Evolutionary conservation across 2,329 filamentous ascomycete genomes (phyloP).

Genomic region (Neonectria sp.): DNA sequence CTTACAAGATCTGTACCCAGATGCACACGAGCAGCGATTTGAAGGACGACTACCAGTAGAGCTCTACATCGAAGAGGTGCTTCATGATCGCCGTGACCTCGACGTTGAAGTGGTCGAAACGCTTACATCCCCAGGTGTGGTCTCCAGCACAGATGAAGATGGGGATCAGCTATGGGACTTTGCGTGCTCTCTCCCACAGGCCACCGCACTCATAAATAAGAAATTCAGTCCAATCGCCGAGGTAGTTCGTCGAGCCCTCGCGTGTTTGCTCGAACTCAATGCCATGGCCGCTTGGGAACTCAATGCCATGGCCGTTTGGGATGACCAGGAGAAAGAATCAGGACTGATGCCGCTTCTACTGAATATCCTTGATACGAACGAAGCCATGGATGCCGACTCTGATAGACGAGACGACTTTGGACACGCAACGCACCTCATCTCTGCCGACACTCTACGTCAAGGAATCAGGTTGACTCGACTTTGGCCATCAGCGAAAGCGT

Average conservation of each 20-base stretch:
- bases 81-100: neutral
- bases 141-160: too few species aligned
- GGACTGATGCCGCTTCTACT: neutral
- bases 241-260: neutral
- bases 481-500: neutral
- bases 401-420: too few species aligned
- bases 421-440: neutral
- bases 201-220: too few species aligned
- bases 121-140: neutral
- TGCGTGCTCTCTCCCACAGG: neutral
- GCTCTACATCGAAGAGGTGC: neutral
- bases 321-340: neutral
- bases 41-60: conserved; percentile 2
- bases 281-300: neutral
- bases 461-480: neutral
- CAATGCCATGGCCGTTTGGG: neutral
- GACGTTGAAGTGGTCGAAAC: neutral
- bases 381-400: too few species aligned
- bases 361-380: neutral
- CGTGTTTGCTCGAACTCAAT: neutral
- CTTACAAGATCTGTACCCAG: neutral
- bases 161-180: conserved; percentile 13
- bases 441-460: neutral
- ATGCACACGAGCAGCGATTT: neutral
- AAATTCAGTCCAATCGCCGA: too few species aligned